These are phyloP conservation scores for Chenopodium suecicum DNA, from an alignment of 148 eudicot species.

Conservation along the genomic window DNA sequence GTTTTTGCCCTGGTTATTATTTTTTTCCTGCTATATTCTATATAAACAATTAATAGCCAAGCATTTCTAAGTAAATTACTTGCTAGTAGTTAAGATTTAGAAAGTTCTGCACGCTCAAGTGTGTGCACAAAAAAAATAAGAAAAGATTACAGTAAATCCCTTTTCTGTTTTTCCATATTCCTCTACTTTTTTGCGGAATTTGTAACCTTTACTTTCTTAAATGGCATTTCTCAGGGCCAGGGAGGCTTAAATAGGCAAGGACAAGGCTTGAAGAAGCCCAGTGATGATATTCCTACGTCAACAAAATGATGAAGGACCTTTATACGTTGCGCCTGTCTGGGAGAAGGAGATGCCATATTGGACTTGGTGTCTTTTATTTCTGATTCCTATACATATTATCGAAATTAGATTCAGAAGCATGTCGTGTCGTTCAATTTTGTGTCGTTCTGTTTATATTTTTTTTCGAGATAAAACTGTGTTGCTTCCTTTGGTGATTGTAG, in stretches of 20 bases:
- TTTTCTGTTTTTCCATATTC: neutral
- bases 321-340: neutral
- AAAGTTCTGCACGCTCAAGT: neutral
- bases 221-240: conserved; percentile 23
- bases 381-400: conserved; percentile 1
- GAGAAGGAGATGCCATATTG: neutral
- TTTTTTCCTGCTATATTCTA: neutral
- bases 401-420: conserved; percentile 5
- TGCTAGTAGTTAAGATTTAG: neutral
- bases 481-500: neutral
- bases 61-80: neutral
- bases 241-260: conserved; percentile 60
- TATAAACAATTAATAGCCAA: neutral
- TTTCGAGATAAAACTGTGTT: neutral
- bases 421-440: conserved; percentile 3
- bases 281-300: conserved; percentile 46
- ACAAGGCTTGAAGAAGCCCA: conserved; percentile 39
- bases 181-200: neutral
- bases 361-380: conserved; percentile 4
- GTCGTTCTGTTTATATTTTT: neutral
- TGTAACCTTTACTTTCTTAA: neutral
- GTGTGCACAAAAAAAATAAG: too few relatives aligned
- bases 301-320: conserved; percentile 18
- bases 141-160: neutral
- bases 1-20: neutral